Evolutionary conservation across 164 flowering plant species (phyloP).

Genomic region (Kingdonia uniflora): DNA sequence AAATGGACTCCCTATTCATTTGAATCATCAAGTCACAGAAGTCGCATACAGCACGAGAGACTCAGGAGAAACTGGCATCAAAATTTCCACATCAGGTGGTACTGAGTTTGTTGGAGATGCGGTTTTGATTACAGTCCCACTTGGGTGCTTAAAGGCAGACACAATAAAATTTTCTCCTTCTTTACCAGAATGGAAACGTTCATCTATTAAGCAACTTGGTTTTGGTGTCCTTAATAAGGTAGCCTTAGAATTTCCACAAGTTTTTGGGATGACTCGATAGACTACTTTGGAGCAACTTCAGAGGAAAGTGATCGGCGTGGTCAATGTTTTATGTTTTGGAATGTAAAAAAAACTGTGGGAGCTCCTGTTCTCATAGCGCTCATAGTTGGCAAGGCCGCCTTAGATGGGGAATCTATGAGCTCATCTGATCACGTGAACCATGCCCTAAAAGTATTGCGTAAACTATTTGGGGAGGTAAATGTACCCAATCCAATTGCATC

Average conservation of each 20-base stretch:
- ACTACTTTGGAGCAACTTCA: conserved; percentile 98
- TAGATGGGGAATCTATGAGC: conserved; percentile 57
- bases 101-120: conserved; percentile 77
- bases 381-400: conserved; percentile 93
- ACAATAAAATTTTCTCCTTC: conserved; percentile 75
- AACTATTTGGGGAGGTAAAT: conserved; percentile 51
- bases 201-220: conserved; percentile 78
- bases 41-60: conserved; percentile 35
- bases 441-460: conserved; percentile 78
- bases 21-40: conserved; percentile 75
- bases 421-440: conserved; percentile 68
- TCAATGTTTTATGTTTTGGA: conserved; percentile 99
- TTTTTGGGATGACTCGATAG: conserved; percentile 95
- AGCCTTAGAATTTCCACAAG: conserved; percentile 74
- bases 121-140: conserved; percentile 84
- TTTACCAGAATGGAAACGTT: conserved; percentile 78
- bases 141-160: conserved; percentile 89
- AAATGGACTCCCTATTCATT: conserved; percentile 51
- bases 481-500: conserved; percentile 93
- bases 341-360: conserved; percentile 86
- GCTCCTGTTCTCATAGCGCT: conserved; percentile 97
- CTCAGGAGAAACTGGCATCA: conserved; percentile 31
- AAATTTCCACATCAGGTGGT: conserved; percentile 66
- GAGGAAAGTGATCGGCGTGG: conserved; percentile 76
- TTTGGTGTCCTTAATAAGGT: conserved; percentile 97